Evolutionary conservation across 352 stramenopile genomes (phyloP).

Genomic region (Albugo candida): DNA sequence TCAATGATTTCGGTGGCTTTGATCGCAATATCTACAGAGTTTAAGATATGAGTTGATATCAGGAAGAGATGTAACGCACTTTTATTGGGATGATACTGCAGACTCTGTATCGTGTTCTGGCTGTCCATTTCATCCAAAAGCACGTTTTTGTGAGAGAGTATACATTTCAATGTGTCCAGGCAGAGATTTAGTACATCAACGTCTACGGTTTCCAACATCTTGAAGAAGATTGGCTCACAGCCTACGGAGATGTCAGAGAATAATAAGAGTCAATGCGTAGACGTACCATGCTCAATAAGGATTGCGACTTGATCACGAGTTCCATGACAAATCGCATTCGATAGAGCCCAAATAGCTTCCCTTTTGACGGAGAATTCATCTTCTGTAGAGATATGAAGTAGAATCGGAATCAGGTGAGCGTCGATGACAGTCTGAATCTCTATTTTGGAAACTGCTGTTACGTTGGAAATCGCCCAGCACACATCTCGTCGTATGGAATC

Average conservation of each 20-base stretch:
- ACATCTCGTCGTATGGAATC: constrained; percentile 69
- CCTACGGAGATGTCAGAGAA: constrained; percentile 13
- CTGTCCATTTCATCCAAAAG: constrained; percentile 93
- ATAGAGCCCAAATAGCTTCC: constrained; percentile 72
- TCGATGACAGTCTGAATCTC: constrained; percentile 70
- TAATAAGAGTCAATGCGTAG: neutral
- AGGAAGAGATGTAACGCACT: constrained; percentile 23
- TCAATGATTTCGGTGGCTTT: too few relatives aligned
- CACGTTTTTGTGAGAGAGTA: constrained; percentile 53
- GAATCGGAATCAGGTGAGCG: constrained; percentile 42
- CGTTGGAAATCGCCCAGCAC: constrained; percentile 72
- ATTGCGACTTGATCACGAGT: constrained; percentile 91
- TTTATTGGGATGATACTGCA: constrained; percentile 96
- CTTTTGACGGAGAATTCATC: constrained; percentile 66
- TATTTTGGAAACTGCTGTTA: constrained; percentile 41
- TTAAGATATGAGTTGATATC: too few relatives aligned
- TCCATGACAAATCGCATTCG: constrained; percentile 51
- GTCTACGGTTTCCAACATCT: constrained; percentile 85
- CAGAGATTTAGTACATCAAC: constrained; percentile 93
- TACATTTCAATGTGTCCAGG: constrained; percentile 94
- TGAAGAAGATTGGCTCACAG: constrained; percentile 93
- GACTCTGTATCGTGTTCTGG: constrained; percentile 93
- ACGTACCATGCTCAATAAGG: constrained; percentile 84
- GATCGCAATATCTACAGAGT: too few relatives aligned
- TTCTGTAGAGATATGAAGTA: constrained; percentile 37